Evolutionary conservation across 148 eudicot genomes (phyloP).

Genomic region (Cornus florida): DNA sequence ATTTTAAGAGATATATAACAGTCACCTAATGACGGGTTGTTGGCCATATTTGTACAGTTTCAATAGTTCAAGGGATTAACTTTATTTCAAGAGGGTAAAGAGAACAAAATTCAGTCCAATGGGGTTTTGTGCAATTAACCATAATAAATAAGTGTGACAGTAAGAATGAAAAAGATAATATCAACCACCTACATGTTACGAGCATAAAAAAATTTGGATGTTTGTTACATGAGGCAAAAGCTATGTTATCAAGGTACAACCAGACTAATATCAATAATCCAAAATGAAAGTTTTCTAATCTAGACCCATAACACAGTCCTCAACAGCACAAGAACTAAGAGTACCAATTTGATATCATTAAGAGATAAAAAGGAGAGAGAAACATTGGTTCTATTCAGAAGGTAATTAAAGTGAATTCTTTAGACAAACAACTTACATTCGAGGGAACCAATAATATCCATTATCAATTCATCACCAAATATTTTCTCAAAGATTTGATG

Average conservation of each 20-base stretch:
- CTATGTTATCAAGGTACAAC: not conserved
- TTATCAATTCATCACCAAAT: constrained; percentile 78
- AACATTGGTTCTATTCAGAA: not conserved
- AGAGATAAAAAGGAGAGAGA: not conserved
- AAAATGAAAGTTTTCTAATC: not conserved
- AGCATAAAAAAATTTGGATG: too few species aligned
- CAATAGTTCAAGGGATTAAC: too few species aligned
- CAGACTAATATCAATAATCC: not conserved
- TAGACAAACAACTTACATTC: constrained; percentile 67
- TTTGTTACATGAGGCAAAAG: too few species aligned
- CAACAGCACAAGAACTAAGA: not conserved
- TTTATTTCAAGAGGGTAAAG: too few species aligned
- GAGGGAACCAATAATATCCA: constrained; percentile 85
- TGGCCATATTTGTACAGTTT: too few species aligned
- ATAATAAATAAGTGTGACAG: too few species aligned
- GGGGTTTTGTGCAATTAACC: too few species aligned
- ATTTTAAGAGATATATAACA: too few species aligned
- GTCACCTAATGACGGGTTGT: too few species aligned
- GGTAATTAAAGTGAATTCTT: not conserved
- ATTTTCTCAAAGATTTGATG: constrained; percentile 79
- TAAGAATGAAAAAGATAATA: too few species aligned
- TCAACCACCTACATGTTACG: too few species aligned
- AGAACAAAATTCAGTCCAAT: too few species aligned
- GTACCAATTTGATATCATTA: not conserved
- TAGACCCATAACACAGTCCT: not conserved